Base-by-base conservation (phyloP, 2,329 filamentous ascomycete species). In the Emergomyces africanus region DNA sequence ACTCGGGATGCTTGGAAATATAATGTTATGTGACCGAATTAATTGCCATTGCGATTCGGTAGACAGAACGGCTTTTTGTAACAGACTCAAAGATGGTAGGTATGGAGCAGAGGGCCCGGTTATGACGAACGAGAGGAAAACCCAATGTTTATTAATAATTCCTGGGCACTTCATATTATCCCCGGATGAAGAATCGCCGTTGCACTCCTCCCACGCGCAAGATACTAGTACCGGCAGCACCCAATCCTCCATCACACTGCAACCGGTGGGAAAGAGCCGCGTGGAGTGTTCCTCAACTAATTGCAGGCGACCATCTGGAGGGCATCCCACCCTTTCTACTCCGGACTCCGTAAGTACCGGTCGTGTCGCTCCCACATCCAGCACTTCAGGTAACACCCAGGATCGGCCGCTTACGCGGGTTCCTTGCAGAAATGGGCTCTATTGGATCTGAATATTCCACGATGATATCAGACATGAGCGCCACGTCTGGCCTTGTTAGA, bases 391-490 rank as follows among this genome's bases (percentile, higher is more conserved):
- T 39, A 57, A 18, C 46, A 50, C 41, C 33, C 56, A 39, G 18
- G 48, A 51, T 58, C 57, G 33, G 18, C 57, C 25, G 46, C 35
- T 39, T 54, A n/a, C 30, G 44, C 59, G 57, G 61, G 59, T 63
- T 61, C 61, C 61, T 63, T 61, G 58, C 59, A 61, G 60, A 44
- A 58, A 57, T 9, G 8, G 44, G n/a, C 35, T 61, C 46, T 23
- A 59, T 61, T 61, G 59, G 61, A 39, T 33, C 46, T 53, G 59
- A 33, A 42, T 23, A 61, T 57, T 55, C 61, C 59, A 60, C 59
- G 59, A 60, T 59, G 61, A 60, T 57, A 49, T 62, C 59, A 56
- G 48, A 37, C 4, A 23, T 23, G 14, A n/a, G 39, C 58, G 59
- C 59, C 61, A 62, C 59, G 59, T 58, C 57, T 57, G 50, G 46